Evolutionary conservation across 176 grass and related monocot species (phyloP), one percentile per base, ranked within the genome.

Genomic region (Bromus sterilis): DNA sequence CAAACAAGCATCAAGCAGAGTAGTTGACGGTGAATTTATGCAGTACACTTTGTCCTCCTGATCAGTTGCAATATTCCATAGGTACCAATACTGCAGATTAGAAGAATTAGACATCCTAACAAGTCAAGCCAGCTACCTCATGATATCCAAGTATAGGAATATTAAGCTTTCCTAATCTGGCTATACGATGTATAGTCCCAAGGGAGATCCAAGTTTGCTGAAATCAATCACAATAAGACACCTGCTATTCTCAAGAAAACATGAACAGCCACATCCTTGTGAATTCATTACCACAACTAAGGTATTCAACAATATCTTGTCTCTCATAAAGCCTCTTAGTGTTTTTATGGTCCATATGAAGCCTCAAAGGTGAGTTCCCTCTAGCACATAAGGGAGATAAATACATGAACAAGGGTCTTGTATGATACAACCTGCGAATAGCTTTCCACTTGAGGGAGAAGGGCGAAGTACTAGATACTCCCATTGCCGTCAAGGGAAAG

Each of bases 401-500:
- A 57, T 34, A 40, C 31, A 48, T 66, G 46, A 78, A 78, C 12
- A 71, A 26, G 29, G 58, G 48, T 33, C 30, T 24, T 23, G 49
- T 80, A 49, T 3, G 79, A 57, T 71, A 89, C 42, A 53, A 56
- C 61, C 64, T 61, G 23, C 13, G 15, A 70, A 76, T 62, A 77
- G 78, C 71, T 64, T 81, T 64, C 39, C 41, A 70, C 46, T 60
- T 37, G 36, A 82, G 40, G 15, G 44, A 71, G 31, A 72, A 79
- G 75, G 24, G 11, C n/a, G 26, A 83, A 79, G 41, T 87, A 75
- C 74, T 75, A 60, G 51, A 87, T 87, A 84, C 70, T 71, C 55
- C 40, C 30, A 69, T 80, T 61, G 69, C 28, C 43, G 0, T 84
- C 83, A 89, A 86, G 87, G 24, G 40, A 89, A 89, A 80, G 77